Evolutionary conservation across 805 yeast genomes (phyloP).

Genomic region (Pichia scutulata): DNA sequence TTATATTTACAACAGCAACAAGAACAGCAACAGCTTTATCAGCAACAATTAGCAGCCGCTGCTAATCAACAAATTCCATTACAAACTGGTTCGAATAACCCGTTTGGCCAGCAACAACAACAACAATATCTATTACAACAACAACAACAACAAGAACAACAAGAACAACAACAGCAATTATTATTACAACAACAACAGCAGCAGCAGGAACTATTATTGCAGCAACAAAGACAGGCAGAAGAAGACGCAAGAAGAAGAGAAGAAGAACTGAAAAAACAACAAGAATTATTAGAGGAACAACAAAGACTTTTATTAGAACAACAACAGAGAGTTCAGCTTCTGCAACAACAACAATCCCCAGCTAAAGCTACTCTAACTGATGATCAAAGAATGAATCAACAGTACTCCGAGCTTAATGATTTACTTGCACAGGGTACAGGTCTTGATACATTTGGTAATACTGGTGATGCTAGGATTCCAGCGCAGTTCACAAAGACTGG

Average conservation of each 20-base stretch:
- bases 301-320: slow-evolving; percentile 5
- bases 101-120: slow-evolving; percentile 22
- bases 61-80: slow-evolving; percentile 30
- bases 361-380: slow-evolving; percentile 44
- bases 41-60: slow-evolving; percentile 18
- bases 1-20: slow-evolving; percentile 17
- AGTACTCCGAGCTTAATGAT: slow-evolving; percentile 65
- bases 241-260: slow-evolving; percentile 46
- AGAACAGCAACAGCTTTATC: slow-evolving; percentile 18
- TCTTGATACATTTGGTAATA: slow-evolving; percentile 87
- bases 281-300: slow-evolving; percentile 8
- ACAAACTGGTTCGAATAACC: slow-evolving; percentile 34
- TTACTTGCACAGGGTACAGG: slow-evolving; percentile 84
- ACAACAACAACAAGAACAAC: slow-evolving; percentile 5
- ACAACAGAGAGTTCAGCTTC: slow-evolving; percentile 12
- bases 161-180: slow-evolving; percentile 1
- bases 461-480: slow-evolving; percentile 77
- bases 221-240: slow-evolving; percentile 17
- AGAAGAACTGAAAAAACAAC: slow-evolving; percentile 25
- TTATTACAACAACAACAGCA: background rate
- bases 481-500: slow-evolving; percentile 85
- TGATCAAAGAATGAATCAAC: slow-evolving; percentile 45
- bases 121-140: slow-evolving; percentile 1
- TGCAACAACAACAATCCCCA: slow-evolving; percentile 24
- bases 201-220: background rate